Base-by-base conservation (phyloP, 1,284 basidiomycete genomes). In the Coniferiporia sulphurascens region DNA sequence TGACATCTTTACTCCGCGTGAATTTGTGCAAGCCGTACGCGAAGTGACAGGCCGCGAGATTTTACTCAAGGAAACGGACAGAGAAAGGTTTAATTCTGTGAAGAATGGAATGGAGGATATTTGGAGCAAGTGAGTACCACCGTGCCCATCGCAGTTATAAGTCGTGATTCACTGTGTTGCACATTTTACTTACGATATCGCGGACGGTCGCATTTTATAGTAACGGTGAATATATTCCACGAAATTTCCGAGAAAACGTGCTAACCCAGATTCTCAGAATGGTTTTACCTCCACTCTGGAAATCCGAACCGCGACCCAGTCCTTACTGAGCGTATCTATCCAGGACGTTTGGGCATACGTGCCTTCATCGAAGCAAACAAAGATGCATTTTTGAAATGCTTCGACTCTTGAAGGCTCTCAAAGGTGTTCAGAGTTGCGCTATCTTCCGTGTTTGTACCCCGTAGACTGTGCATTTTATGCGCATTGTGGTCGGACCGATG, bases 201-300 rank as follows among this genome's bases (percentile, higher is more conserved):
- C n/a, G n/a, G 36, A 38, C 36, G 36, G 36, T 38, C 36, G 9
- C 9, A 8, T 12, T 12, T 8, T 27, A 41, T 12, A 41, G 38
- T 15, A 41, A 12, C 3, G 38, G 38, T 41, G 9, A 15, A 15
- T 41, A 12, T 41, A 15, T 15, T 41, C 7, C 12, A 41, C 38
- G 12, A 41, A 15, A 4, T 41, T 8, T 41, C 3, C 38, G 38
- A 15, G 9, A 15, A 41, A 15, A 41, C 38, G 15, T 10, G 2
- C 38, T 41, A 8, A 41, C 38, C 38, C 15, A 12, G 38, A 41
- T 12, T 8, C 12, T 41, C 38, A 60, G 59, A 60, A 56, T 60
- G 54, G 59, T 60, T 60, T 27, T 60, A 60, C 27, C 46, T 51
- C 13, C 22, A 56, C 34, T 38, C 51, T 8, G 59, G 55, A 35